Evolutionary conservation across 1,284 basidiomycete genomes (phyloP), one percentile per base, ranked within the genome.

Genomic region (Phellinidium pouzarii): DNA sequence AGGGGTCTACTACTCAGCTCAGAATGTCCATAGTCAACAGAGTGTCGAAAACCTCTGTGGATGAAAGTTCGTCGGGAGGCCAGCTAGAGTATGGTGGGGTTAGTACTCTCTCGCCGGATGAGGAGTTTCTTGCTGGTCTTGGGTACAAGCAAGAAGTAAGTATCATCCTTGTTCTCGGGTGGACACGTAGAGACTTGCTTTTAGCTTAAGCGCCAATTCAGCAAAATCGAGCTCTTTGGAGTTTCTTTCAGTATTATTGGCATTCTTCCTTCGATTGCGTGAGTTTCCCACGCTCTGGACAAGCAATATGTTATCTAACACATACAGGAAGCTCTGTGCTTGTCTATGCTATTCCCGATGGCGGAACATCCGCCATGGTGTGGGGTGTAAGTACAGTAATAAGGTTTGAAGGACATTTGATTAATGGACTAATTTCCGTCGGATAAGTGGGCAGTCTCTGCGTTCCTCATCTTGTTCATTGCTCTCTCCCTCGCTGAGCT

Each of bases 281-380:
- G 44, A 34, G 68, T 60, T 11, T 4, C 17, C 2, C 19, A 14
- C 26, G 31, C 27, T 44, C 25, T 43, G 14, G 3, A 11, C 29
- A 8, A 41, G 3, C 7, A 44, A 27, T 52, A 17, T 29, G 19
- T 17, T 37, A 26, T 2, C 57, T 58, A 44, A 48, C 0, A 22
- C 8, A 27, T 54, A 45, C 17, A 29, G 37, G 57, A 44, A 68
- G 70, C 4, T 70, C 72, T 2, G 70, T 71, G 1, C 60, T 72
- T 14, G 60, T 72, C 44, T 74, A 68, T 60, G 66, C 71, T n/a
- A 61, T 71, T 20, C 70, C 71, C 7, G 73, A 75, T 57, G 76
- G 76, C 17, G 75, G 75, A 0, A 66, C 72, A 0, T 65, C 70
- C 4, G 65, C 71, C n/a, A 74, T 77, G 72, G 69, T 76, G 23